Percentiles rank a stretch among this genome's conserved stretches.
Conservation (phyloP, 2,329 filamentous ascomycete species). For the Ascochyta clinopodiicola region DNA sequence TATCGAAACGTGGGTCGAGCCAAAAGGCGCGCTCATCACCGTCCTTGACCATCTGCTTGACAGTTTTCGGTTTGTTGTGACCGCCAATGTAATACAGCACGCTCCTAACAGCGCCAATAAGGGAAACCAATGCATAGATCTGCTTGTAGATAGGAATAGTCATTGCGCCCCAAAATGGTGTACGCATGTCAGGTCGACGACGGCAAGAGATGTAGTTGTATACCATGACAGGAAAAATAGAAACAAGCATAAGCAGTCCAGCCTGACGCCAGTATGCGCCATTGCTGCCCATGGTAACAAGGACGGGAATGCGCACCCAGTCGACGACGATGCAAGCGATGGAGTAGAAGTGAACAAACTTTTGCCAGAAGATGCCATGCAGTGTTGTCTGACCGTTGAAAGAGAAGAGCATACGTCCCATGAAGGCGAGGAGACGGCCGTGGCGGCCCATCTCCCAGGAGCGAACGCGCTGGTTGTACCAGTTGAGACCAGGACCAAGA, state of each 20-base stretch:
- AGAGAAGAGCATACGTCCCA: conserved; percentile 18
- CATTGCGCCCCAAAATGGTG: conserved; percentile 21
- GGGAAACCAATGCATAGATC: conserved; percentile 21
- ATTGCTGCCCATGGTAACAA: conserved; percentile 22
- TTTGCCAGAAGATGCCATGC: conserved; percentile 25
- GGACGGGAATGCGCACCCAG: conserved; percentile 23
- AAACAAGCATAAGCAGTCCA: conserved; percentile 19
- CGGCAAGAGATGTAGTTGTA: conserved; percentile 23
- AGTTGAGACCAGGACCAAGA: conserved; percentile 25
- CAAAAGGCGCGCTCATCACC: conserved; percentile 22
- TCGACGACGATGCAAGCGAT: conserved; percentile 25
- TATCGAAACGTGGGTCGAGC: conserved; percentile 23
- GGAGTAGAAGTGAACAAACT: conserved; percentile 23
- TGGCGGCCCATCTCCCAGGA: conserved; percentile 31
- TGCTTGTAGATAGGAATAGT: conserved; percentile 25
- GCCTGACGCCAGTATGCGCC: conserved; percentile 20
- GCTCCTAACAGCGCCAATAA: conserved; percentile 21
- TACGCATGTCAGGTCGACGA: conserved; percentile 20
- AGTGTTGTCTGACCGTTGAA: conserved; percentile 16
- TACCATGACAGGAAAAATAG: conserved; percentile 16
- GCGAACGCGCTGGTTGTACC: conserved; percentile 24
- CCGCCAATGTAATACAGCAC: conserved; percentile 21
- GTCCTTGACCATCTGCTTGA: conserved; percentile 23
- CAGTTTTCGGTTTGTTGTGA: conserved; percentile 20
- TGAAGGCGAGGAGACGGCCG: conserved; percentile 24